phyloP scores from a whole-genome alignment of 306 rosid genomes.

The Pyrus pyrifolia region DNA sequence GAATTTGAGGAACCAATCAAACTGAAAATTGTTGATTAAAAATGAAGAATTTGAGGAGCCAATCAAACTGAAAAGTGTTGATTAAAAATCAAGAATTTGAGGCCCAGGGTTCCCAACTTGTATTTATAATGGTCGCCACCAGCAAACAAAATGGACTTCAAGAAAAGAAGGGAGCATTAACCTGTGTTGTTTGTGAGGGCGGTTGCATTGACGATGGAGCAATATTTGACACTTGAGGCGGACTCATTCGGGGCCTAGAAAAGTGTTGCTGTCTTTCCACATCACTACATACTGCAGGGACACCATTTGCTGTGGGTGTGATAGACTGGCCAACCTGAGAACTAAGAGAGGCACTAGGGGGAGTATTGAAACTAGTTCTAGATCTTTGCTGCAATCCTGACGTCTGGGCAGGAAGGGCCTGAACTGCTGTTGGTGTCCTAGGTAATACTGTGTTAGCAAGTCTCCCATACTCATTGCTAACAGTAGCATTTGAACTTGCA shows the following conservation, averaged over 20 bases:
- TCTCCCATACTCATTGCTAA: conserved; percentile 48
- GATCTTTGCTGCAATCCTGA: conserved; percentile 36
- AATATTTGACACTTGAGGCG: conserved; percentile 37
- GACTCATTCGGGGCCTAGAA: conserved; percentile 36
- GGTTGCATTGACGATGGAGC: conserved; percentile 35
- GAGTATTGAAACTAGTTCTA: conserved; percentile 34
- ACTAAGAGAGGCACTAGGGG: conserved; percentile 34
- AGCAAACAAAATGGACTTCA: background rate
- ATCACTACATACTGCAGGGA: conserved; percentile 34
- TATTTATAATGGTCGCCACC: background rate
- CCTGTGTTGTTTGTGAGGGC: conserved; percentile 22
- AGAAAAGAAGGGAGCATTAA: conserved; percentile 1
- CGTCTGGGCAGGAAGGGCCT: conserved; percentile 73
- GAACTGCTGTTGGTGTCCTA: conserved; percentile 64
- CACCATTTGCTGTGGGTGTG: conserved; percentile 26
- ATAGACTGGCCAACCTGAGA: conserved; percentile 37
- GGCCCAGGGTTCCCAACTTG: background rate
- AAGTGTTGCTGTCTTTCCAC: conserved; percentile 56
- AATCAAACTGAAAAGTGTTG: background rate
- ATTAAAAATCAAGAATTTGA: background rate
- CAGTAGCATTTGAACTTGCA: conserved; percentile 16
- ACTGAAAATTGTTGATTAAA: background rate
- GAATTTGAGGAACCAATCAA: background rate
- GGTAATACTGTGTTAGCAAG: conserved; percentile 24
- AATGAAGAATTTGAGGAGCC: background rate